Evolutionary conservation across 805 yeast species (phyloP), one percentile per base, ranked within the genome.

Genomic region (Saturnispora ahearnii): DNA sequence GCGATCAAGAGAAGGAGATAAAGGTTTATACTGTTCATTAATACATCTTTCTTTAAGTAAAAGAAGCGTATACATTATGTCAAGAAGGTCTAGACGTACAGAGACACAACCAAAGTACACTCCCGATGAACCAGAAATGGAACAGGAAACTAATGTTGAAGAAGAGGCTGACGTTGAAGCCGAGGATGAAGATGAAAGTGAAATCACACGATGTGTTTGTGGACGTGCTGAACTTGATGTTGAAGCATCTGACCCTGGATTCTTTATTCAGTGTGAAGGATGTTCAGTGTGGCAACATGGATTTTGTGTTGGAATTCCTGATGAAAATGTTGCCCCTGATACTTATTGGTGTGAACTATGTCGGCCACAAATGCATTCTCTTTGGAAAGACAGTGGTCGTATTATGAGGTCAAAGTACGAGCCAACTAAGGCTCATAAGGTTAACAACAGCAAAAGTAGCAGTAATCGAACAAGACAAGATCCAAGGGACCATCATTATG

Each of bases 211-310:
- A 46, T 78, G 82, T 59, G 66, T 76, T 15, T 81, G 79, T 60
- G 79, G 80, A 11, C 69, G 72, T 55, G 72, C 72, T 42, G 81
- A 77, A 53, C 42, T 48, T 33, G 70, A 65, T 24, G 62, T 66
- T 45, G 80, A 77, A 51, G 66, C 67, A 44, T 58, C 66, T 8
- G 73, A 69, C 49, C 68, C 73, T 18, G 93, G 91, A 2, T 72
- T 84, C 46, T 85, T 78, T 61, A 85, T 85, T 56, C 93, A 85
- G 60, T 85, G 95, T 73, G 99, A 93, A 60, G 75, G 77, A 54
- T 91, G 99, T 69, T 81, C 87, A 18, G 96, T 84, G 7, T 91
- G 99, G 99, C 99, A 91, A 66, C 99, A 91, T 64, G 98, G 97
- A 2, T 87, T 74, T 67, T 91, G 99, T 71, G 96, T 91, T 34